phyloP scores from a whole-genome alignment of 2,329 filamentous ascomycete species.

The Fusarium pseudocircinatum region DNA sequence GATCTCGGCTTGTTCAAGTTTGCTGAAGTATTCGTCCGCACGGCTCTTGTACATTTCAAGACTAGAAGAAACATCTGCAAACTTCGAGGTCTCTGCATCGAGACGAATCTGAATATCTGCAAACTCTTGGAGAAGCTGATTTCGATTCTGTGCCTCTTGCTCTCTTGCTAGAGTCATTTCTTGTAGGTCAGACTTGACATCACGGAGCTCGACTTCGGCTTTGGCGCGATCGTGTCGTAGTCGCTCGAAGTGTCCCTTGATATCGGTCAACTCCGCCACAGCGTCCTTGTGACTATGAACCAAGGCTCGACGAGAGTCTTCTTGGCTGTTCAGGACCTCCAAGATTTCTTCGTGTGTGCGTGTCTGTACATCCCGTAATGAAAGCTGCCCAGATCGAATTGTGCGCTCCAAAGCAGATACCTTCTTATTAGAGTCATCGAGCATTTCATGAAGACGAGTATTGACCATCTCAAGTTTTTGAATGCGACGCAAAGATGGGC shows the following conservation, averaged over 20 bases:
- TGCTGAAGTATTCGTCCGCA: constrained; percentile 96
- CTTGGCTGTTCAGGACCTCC: constrained; percentile 91
- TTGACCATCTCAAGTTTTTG: constrained; percentile 95
- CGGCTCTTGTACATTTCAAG: constrained; percentile 90
- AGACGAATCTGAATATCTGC: constrained; percentile 92
- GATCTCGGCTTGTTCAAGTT: constrained; percentile 96
- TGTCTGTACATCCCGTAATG: constrained; percentile 88
- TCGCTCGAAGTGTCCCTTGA: constrained; percentile 87
- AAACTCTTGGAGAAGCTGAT: constrained; percentile 89
- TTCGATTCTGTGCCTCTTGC: constrained; percentile 87
- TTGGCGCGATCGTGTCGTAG: constrained; percentile 82
- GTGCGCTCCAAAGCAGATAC: constrained; percentile 88
- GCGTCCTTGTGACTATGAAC: constrained; percentile 87
- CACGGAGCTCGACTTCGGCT: constrained; percentile 87
- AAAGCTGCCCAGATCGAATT: constrained; percentile 86
- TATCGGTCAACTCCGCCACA: constrained; percentile 83
- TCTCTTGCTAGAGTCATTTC: constrained; percentile 83
- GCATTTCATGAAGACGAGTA: constrained; percentile 88
- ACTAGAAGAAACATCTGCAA: constrained; percentile 84
- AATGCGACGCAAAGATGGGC: constrained; percentile 80
- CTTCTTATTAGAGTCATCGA: constrained; percentile 93
- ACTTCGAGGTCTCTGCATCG: constrained; percentile 86
- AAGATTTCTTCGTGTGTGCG: constrained; percentile 95
- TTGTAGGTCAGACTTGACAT: constrained; percentile 82
- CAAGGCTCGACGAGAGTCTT: constrained; percentile 84